These are phyloP conservation scores for Hypoxylon sp. DNA, from an alignment of 2,329 filamentous ascomycete genomes.

Conservation along the genomic window DNA sequence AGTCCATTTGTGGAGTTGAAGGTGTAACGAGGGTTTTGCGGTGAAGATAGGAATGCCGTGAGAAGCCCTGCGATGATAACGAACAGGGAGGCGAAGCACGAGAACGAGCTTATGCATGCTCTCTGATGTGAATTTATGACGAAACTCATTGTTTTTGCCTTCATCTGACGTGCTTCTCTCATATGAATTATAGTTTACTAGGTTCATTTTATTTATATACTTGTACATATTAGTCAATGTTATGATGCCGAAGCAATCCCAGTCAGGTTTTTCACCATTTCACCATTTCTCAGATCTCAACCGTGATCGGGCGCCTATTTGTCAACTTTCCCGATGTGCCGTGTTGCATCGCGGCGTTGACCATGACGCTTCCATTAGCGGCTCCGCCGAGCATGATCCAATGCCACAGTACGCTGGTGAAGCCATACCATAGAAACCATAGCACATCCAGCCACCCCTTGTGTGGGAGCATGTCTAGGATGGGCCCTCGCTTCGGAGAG, in stretches of 20 bases:
- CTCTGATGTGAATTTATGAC: neutral
- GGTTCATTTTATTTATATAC: neutral
- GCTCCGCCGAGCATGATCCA: conserved; percentile 63
- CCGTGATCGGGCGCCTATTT: conserved; percentile 46
- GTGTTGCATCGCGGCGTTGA: conserved; percentile 66
- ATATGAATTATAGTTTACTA: neutral
- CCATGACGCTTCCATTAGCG: conserved; percentile 59
- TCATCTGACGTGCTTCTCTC: neutral
- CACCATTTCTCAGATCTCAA: conserved; percentile 38
- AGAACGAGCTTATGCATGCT: neutral
- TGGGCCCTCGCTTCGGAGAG: conserved; percentile 50
- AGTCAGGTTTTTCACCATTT: neutral
- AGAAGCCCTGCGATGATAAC: neutral
- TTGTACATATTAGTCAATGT: neutral
- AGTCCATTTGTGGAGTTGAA: neutral
- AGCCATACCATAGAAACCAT: conserved; percentile 54
- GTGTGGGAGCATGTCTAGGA: conserved; percentile 58
- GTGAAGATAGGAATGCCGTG: neutral
- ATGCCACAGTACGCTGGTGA: conserved; percentile 61
- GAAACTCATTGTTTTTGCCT: neutral
- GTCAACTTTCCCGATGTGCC: conserved; percentile 59
- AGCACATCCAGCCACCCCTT: conserved; percentile 56
- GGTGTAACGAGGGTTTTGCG: neutral
- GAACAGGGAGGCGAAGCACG: neutral
- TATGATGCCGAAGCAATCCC: neutral